These are phyloP conservation scores for Teratosphaeria gauchensis DNA, from an alignment of 2,329 filamentous ascomycete species.

Conservation along the genomic window DNA sequence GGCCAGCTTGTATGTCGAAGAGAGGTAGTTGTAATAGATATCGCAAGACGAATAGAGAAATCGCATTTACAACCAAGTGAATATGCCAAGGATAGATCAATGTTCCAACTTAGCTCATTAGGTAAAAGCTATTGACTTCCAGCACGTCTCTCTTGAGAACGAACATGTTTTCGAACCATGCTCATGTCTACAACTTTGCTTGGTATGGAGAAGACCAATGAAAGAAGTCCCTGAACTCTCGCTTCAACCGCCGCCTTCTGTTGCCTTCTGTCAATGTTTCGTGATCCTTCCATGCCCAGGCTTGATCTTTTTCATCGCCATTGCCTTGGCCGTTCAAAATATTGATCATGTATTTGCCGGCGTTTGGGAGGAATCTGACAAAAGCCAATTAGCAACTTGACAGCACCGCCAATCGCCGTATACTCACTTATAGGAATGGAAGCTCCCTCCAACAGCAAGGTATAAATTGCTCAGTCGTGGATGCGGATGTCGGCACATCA, in stretches of 20 bases:
- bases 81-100: no score
- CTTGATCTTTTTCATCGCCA: not conserved
- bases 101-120: not conserved
- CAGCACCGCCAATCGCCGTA: not conserved
- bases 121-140: not conserved
- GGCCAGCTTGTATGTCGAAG: constrained; percentile 32
- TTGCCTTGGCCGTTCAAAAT: not conserved
- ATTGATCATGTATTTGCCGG: not conserved
- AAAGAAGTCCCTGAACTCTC: not conserved
- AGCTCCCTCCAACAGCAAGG: constrained; percentile 52
- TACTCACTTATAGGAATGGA: constrained; percentile 44
- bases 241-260: not conserved
- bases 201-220: not conserved
- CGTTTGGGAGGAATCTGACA: not conserved
- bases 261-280: not conserved
- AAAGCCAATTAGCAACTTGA: not conserved
- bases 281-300: not conserved
- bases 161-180: not conserved
- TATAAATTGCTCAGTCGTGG: constrained; percentile 43
- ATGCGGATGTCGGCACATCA: constrained; percentile 45
- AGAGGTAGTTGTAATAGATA: not conserved
- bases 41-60: not conserved
- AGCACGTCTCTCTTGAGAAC: not conserved
- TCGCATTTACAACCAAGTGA: not conserved
- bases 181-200: not conserved